Base-by-base conservation (phyloP, 768 basidiomycete genomes). In the Suillus plorans region DNA sequence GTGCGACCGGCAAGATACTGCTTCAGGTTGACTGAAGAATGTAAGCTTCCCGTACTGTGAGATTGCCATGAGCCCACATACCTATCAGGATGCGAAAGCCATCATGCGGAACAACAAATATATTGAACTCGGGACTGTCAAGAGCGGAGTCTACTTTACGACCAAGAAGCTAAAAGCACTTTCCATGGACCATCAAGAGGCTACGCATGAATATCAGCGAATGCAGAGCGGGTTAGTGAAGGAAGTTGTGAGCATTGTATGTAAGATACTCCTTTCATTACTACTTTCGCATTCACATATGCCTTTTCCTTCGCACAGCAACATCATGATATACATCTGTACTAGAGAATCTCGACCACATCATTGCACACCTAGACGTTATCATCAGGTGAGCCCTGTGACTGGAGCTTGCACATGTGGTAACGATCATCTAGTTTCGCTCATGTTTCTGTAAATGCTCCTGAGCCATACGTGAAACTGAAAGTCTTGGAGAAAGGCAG, bases 261-360 rank as follows among this genome's bases (percentile, higher is more conserved):
- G 95, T 96, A 73, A 72, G 89, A 74, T 45, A 58, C 20, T 41
- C 7, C 20, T 7, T 22, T 49, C 14, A 28, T 7, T 25, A 31
- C 41, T 31, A 47, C n/a, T 52, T 57, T 52, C 12, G 39, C 31
- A 34, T 59, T 14, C 25, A 63, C 25, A 20, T 9, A 14, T 10
- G 8, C 44, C 37, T 37, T 47, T 47, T 34, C 20, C 37, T 25
- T 39, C 60, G 16, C 39, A n/a, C 70, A 97, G 97, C 93, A 2
- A 95, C 96, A n/a, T n/a, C n/a, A n/a, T n/a, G n/a, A 1, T 99
- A 99, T 73, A 89, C 89, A 0, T 90, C 94, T 7, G 89, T 97
- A 3, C 79, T 99, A 39, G 96, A 98, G 75, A 82, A 81, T 9
- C 78, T 97, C 64, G 95, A 98, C 73, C 85, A 84, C 64, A 80